phyloP scores from a whole-genome alignment of 768 basidiomycete species.

The Leccinum incarnatum region DNA sequence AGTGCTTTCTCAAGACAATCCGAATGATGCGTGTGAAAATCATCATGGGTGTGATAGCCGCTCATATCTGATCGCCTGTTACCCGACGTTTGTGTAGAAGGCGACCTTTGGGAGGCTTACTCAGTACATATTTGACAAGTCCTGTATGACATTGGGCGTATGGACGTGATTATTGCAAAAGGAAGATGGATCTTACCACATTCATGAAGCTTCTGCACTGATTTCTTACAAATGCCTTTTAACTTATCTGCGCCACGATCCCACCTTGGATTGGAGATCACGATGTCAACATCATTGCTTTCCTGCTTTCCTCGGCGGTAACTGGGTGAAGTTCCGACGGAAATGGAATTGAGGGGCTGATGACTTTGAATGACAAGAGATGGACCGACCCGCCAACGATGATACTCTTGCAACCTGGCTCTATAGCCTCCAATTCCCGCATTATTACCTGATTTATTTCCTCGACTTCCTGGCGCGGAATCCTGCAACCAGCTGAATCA shows the following conservation, averaged over 20 bases:
- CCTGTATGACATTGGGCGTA: constrained; percentile 36
- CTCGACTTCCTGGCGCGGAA: constrained; percentile 74
- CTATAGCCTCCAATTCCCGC: constrained; percentile 59
- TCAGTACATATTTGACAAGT: constrained; percentile 79
- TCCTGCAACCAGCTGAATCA: constrained; percentile 38
- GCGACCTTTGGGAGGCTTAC: constrained; percentile 41
- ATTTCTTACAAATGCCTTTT: constrained; percentile 58
- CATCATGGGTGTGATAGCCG: constrained; percentile 54
- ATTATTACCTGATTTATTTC: constrained; percentile 69
- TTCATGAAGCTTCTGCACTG: constrained; percentile 56
- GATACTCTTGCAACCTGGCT: constrained; percentile 67
- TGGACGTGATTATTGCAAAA: neutral
- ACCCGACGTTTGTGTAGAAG: constrained; percentile 4
- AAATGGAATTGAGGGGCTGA: neutral
- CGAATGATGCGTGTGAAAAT: constrained; percentile 58
- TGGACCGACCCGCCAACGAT: constrained; percentile 75
- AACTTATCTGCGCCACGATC: constrained; percentile 43
- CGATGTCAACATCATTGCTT: constrained; percentile 87
- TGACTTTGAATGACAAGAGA: neutral
- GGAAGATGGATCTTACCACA: constrained; percentile 42
- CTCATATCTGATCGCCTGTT: constrained; percentile 48
- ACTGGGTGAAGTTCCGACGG: constrained; percentile 35
- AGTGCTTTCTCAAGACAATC: constrained; percentile 84
- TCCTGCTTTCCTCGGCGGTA: constrained; percentile 80
- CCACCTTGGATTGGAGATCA: constrained; percentile 70